phyloP scores from a whole-genome alignment of 2,329 filamentous ascomycete species.

The Didymella lethalis region DNA sequence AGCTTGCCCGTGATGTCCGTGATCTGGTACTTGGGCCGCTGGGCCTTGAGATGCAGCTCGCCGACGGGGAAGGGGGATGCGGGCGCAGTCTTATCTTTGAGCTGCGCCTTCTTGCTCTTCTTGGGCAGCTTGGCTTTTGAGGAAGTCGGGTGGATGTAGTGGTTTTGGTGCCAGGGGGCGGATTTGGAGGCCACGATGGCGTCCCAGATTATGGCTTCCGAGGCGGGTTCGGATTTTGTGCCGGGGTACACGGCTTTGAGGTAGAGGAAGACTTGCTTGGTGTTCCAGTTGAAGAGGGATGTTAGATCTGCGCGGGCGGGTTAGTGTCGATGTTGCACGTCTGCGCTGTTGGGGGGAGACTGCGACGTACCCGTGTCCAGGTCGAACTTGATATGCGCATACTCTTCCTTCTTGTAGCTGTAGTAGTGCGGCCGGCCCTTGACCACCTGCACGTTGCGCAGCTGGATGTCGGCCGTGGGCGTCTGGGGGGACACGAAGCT shows the following conservation, averaged over 20 bases:
- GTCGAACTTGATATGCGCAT: constrained; percentile 92
- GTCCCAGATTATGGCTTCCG: constrained; percentile 91
- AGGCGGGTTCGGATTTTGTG: constrained; percentile 52
- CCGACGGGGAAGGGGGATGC: constrained; percentile 62
- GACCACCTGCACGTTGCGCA: constrained; percentile 85
- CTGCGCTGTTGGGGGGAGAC: background rate
- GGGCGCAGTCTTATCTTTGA: constrained; percentile 19
- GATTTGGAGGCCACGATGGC: constrained; percentile 82
- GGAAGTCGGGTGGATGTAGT: constrained; percentile 65
- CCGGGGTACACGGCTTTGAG: constrained; percentile 78
- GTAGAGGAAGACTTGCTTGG: constrained; percentile 97
- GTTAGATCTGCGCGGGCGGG: constrained; percentile 69
- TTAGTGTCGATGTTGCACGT: background rate
- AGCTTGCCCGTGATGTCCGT: constrained; percentile 85
- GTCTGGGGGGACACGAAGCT: constrained; percentile 75
- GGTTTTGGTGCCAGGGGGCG: constrained; percentile 62
- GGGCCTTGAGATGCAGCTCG: constrained; percentile 78
- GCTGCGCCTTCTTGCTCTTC: constrained; percentile 29
- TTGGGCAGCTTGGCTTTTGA: constrained; percentile 55
- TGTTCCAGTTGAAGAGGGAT: constrained; percentile 98
- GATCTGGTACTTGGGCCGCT: constrained; percentile 96
- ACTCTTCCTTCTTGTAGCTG: constrained; percentile 90
- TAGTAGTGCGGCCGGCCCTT: constrained; percentile 97
- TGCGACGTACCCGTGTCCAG: constrained; percentile 71
- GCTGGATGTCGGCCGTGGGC: constrained; percentile 69